phyloP scores from a whole-genome alignment of 2,329 filamentous ascomycete species.

The Myriosclerotinia scirpicola region DNA sequence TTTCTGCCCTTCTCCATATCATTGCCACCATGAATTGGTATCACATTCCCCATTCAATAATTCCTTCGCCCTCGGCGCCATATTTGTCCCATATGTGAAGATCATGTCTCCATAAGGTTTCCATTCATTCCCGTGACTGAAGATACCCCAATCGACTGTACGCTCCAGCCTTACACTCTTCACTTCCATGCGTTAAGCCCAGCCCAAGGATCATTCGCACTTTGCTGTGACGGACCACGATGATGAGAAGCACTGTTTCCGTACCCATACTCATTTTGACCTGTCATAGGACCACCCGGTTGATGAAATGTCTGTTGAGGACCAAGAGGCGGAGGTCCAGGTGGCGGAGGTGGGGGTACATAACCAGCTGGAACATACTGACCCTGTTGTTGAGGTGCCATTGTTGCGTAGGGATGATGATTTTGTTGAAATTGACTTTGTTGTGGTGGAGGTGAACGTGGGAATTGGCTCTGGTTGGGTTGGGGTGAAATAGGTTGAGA shows the following conservation, averaged over 20 bases:
- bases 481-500: slow-evolving; percentile 36
- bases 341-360: slow-evolving; percentile 65
- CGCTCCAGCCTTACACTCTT: slow-evolving; percentile 2
- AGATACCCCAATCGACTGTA: not conserved
- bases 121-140: slow-evolving; percentile 6
- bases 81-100: not conserved
- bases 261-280: slow-evolving; percentile 57
- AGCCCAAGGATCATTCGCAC: slow-evolving; percentile 63
- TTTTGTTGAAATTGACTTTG: slow-evolving; percentile 45
- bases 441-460: slow-evolving; percentile 61
- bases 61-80: slow-evolving; percentile 16
- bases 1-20: not conserved
- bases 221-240: slow-evolving; percentile 38
- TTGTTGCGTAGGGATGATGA: slow-evolving; percentile 35
- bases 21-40: slow-evolving; percentile 14
- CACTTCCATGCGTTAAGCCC: slow-evolving; percentile 49
- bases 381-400: slow-evolving; percentile 43
- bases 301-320: slow-evolving; percentile 52
- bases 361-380: slow-evolving; percentile 60
- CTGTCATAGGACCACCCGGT: slow-evolving; percentile 46
- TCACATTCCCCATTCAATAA: slow-evolving; percentile 12
- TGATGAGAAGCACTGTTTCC: slow-evolving; percentile 42
- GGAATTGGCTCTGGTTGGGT: slow-evolving; percentile 52
- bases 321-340: slow-evolving; percentile 56
- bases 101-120: slow-evolving; percentile 7